These are phyloP conservation scores for Pouteria campechiana DNA, from an alignment of 179 eudicot genomes.

Conservation along the genomic window DNA sequence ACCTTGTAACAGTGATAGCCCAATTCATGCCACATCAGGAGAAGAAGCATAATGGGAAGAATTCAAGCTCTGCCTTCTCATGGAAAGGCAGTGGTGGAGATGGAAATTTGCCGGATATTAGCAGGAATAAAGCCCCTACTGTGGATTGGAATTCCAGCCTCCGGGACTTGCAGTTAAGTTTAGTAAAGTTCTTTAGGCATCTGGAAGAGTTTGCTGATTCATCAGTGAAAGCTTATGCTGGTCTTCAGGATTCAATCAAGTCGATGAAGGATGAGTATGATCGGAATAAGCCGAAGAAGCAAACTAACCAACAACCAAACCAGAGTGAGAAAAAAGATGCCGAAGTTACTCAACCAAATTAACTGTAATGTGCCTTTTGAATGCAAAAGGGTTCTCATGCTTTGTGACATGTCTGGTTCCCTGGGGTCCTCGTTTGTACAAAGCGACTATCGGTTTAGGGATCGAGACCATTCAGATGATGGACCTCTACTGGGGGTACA, in stretches of 20 bases:
- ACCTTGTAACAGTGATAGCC: conserved; percentile 38
- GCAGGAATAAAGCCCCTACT: too few species aligned
- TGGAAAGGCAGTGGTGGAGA: conserved; percentile 15
- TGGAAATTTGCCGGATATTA: conserved; percentile 19
- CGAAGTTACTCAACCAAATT: too few species aligned
- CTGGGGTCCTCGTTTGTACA: too few species aligned
- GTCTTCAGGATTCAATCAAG: conserved; percentile 41
- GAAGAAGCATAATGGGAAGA: conserved; percentile 38
- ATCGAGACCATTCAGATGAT: too few species aligned
- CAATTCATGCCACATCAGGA: conserved; percentile 67
- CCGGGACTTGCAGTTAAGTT: conserved; percentile 37
- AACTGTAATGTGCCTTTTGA: too few species aligned
- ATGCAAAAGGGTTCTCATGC: too few species aligned
- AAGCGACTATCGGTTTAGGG: too few species aligned
- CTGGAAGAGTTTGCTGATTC: conserved; percentile 42
- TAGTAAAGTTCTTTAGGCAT: conserved; percentile 43
- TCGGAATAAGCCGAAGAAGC: conserved; percentile 31
- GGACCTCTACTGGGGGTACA: too few species aligned
- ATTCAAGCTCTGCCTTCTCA: neutral
- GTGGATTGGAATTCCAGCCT: conserved; percentile 34
- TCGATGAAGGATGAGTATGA: conserved; percentile 47
- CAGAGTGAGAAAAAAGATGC: too few species aligned
- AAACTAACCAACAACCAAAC: too few species aligned
- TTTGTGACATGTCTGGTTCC: too few species aligned
- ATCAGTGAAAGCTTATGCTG: conserved; percentile 43